Evolutionary conservation across 805 yeast species (phyloP), one percentile per base, ranked within the genome.

Genomic region (Yarrowia bubula): DNA sequence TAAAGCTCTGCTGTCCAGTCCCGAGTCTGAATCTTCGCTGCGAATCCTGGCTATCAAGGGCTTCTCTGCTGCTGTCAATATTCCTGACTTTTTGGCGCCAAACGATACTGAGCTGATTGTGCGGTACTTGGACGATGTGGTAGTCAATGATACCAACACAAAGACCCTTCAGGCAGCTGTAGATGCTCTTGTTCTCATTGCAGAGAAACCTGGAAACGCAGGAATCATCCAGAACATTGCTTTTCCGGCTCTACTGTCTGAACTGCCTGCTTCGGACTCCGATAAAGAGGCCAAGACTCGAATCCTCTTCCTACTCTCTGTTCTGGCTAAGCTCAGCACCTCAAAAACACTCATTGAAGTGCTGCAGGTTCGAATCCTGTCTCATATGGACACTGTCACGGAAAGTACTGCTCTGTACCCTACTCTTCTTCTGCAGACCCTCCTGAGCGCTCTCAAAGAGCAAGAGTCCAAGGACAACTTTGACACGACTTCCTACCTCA

Each of bases 11-110:
- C 83, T 87, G 72, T 81, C 64, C 15, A 81, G 89, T 0, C 85
- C 96, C 0, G 81, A 80, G 38, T 76, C 84, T 35, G 97, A 90
- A 70, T 86, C 86, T 10, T 84, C 92, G 1, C 78, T 91, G 65
- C 81, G 91, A 70, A 80, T 88, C 32, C 76, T 87, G 44, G 83
- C 95, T 1, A 77, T 89, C 33, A 84, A 84, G 64, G 89, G 88
- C 50, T 79, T 91, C 60, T 80, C 85, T 0, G 83, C 84, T 60
- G 71, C 90, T 47, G 77, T 86, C 8, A 76, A 79, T 35, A 76
- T 89, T 69, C 74, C 76, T 1, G 55, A 60, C 6, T 86, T 84
- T 68, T 75, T 91, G 55, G 74, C 75, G 14, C 68, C 70, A 3
- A 83, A 83, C 62, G 96, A 91, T 69, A 73, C 84, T 32, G 82